phyloP scores from a whole-genome alignment of 306 rosid genomes.

The Hippophae rhamnoides region DNA sequence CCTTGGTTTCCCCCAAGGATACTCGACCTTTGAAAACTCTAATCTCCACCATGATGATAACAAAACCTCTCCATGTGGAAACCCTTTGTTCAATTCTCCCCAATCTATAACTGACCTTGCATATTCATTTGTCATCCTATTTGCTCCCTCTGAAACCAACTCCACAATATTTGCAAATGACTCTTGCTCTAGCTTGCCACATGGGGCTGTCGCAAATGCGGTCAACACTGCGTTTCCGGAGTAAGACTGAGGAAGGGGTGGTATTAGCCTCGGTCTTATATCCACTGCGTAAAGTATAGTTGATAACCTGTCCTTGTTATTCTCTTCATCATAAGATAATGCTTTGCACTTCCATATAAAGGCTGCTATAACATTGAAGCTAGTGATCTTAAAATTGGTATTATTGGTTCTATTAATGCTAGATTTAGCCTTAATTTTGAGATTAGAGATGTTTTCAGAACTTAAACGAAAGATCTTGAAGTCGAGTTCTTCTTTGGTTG shows the following conservation, averaged over 20 bases:
- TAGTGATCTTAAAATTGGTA: conserved; percentile 7
- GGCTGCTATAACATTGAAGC: conserved; percentile 54
- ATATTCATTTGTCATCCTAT: conserved; percentile 52
- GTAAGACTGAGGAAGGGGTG: conserved; percentile 32
- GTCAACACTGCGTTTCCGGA: conserved; percentile 48
- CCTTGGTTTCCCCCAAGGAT: conserved; percentile 78
- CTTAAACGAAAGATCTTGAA: conserved; percentile 40
- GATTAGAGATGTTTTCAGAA: conserved; percentile 20
- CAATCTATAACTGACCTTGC: conserved; percentile 56
- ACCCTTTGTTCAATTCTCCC: conserved; percentile 57
- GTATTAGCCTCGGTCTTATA: conserved; percentile 20
- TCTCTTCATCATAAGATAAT: not conserved
- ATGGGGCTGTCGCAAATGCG: conserved; percentile 27
- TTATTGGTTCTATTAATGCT: too few relatives aligned
- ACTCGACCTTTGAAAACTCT: conserved; percentile 62
- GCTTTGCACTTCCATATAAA: conserved; percentile 35
- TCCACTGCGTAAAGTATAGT: not conserved
- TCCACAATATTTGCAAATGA: conserved; percentile 39
- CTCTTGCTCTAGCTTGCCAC: conserved; percentile 31
- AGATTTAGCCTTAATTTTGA: conserved; percentile 44
- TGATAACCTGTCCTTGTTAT: not conserved
- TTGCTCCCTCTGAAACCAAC: conserved; percentile 48
- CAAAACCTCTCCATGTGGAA: conserved; percentile 61
- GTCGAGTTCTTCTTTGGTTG: conserved; percentile 37
- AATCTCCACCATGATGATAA: conserved; percentile 79